These are phyloP conservation scores for Ascosphaera pollenicola DNA, from an alignment of 2,329 filamentous ascomycete genomes.

Conservation along the genomic window DNA sequence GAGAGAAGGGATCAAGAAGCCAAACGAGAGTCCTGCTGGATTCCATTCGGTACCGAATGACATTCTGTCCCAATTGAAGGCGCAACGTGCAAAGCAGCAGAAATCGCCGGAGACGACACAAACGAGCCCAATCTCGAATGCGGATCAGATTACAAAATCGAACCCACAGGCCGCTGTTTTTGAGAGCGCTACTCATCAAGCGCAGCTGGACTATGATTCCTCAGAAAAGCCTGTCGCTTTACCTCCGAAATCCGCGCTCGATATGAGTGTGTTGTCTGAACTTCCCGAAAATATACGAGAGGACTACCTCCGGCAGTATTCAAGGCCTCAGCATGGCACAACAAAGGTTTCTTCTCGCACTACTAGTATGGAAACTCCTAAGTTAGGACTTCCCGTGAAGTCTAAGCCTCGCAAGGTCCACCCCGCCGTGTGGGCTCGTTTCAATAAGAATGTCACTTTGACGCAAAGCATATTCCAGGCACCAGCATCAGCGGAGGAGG, in stretches of 20 bases:
- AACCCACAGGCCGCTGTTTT: not conserved
- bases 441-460: not conserved
- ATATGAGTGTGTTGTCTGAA: conserved; percentile 61
- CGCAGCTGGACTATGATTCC: not conserved
- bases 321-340: not conserved
- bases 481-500: not conserved
- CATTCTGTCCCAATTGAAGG: not conserved
- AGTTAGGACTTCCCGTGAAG: not conserved
- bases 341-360: not conserved
- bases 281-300: conserved; percentile 62
- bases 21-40: not conserved
- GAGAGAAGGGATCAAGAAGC: too few relatives aligned
- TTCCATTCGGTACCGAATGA: not conserved
- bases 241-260: conserved; percentile 33
- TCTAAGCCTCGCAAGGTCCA: not conserved
- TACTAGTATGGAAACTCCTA: not conserved
- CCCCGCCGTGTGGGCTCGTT: not conserved
- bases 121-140: not conserved
- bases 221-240: not conserved
- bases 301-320: not conserved
- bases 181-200: not conserved
- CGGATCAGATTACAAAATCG: not conserved
- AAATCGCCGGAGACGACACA: not conserved
- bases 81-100: not conserved
- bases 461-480: not conserved